phyloP scores from a whole-genome alignment of 1,284 basidiomycete species.

The Ceratobasidium sp. region DNA sequence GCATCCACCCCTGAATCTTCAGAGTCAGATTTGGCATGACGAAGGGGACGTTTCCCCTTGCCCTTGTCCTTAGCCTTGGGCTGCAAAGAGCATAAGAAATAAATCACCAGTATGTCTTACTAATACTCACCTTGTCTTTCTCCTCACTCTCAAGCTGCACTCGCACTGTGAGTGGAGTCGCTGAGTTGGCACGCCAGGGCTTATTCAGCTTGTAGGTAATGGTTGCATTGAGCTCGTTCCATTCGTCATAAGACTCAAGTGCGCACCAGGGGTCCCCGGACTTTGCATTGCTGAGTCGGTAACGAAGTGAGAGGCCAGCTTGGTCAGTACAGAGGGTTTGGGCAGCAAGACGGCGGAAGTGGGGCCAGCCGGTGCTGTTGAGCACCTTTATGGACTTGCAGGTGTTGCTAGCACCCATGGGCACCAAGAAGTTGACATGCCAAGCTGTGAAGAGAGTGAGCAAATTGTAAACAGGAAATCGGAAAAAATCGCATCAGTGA shows the following conservation, averaged over 20 bases:
- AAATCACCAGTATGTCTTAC: not conserved
- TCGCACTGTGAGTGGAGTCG: not conserved
- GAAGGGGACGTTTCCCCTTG: no score
- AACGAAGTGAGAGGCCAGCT: not conserved
- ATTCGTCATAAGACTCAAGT: constrained; percentile 1
- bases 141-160: not conserved
- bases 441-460: not conserved
- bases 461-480: not conserved
- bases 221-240: not conserved
- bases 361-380: not conserved
- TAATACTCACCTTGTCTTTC: not conserved
- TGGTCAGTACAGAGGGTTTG: not conserved
- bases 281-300: not conserved
- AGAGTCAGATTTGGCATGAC: not conserved
- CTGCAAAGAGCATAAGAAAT: not conserved
- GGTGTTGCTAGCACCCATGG: not conserved
- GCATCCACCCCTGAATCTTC: not conserved
- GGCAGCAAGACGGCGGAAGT: not conserved
- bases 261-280: not conserved
- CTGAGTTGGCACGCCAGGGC: not conserved
- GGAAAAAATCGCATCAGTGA: no score
- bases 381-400: not conserved
- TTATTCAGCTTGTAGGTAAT: not conserved
- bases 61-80: not conserved
- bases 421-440: not conserved